A percentile compares a stretch with the other conserved stretches of the same genome.
phyloP scores from a whole-genome alignment of 345 rosid species.

The Gossypium thurberi region DNA sequence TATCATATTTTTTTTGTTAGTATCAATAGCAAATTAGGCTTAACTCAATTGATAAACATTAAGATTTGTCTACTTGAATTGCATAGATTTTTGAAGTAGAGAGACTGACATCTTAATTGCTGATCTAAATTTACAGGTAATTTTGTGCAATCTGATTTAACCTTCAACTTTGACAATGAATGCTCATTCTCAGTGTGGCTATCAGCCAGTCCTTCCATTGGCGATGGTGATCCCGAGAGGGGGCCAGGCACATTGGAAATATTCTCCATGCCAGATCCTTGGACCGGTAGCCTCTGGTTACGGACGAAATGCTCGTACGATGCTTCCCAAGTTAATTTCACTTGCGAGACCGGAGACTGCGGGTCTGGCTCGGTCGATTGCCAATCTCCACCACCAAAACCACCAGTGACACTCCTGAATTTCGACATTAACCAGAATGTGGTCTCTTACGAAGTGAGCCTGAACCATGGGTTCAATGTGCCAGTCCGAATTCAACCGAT shows the following conservation, averaged over 20 bases:
- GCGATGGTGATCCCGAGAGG: background rate
- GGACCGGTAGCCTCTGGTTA: slow-evolving; percentile 19
- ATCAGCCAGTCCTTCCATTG: slow-evolving; percentile 22
- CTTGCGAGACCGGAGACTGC: slow-evolving; percentile 30
- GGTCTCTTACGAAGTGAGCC: slow-evolving; percentile 28
- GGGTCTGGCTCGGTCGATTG: slow-evolving; percentile 10
- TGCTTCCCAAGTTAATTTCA: background rate
- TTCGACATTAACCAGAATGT: slow-evolving; percentile 9
- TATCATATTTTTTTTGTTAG: background rate
- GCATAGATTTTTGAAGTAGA: background rate
- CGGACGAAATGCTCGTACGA: slow-evolving; percentile 20
- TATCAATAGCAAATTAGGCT: background rate
- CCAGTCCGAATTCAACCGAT: slow-evolving; percentile 16
- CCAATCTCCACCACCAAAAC: slow-evolving; percentile 18
- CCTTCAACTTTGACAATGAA: slow-evolving; percentile 15
- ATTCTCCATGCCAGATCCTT: slow-evolving; percentile 19
- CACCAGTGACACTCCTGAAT: slow-evolving; percentile 21
- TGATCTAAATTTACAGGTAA: background rate
- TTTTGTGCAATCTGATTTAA: slow-evolving; percentile 1
- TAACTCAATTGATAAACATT: too few species aligned
- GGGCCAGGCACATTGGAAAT: slow-evolving; percentile 14
- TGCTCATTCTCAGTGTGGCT: slow-evolving; percentile 17
- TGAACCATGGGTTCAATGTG: slow-evolving; percentile 29
- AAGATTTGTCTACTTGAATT: background rate
- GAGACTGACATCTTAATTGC: background rate